A percentile compares a stretch with the other conserved stretches of the same genome.
Conservation (phyloP, 306 rosid genomes). For the Cyamopsis tetragonoloba region DNA sequence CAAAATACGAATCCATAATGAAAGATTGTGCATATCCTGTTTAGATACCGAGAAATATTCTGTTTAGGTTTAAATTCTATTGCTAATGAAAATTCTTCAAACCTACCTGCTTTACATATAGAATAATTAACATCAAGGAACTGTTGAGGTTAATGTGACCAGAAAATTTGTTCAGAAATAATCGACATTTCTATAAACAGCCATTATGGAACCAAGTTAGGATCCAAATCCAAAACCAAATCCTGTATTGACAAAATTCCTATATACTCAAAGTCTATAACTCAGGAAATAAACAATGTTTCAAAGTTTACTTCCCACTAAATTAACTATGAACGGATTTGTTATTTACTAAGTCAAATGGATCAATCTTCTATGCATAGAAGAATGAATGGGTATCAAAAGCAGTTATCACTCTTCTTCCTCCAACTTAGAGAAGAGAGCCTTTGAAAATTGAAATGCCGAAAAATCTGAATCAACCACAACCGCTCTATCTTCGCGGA, state of each 20-base stretch:
- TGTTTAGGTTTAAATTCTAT: too few species aligned
- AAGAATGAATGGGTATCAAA: not conserved
- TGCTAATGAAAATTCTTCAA: too few species aligned
- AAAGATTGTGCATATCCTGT: not conserved
- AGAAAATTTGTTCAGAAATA: constrained; percentile 17
- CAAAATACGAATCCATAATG: not conserved
- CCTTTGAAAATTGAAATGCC: too few species aligned
- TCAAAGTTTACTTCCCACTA: constrained; percentile 36
- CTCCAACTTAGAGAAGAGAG: constrained; percentile 23
- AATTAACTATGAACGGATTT: constrained; percentile 34
- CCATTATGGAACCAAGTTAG: constrained; percentile 30
- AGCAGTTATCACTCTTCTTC: constrained; percentile 20
- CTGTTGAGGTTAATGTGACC: constrained; percentile 13
- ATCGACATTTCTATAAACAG: constrained; percentile 34
- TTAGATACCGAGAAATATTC: not conserved
- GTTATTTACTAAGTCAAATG: constrained; percentile 37
- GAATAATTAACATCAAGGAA: constrained; percentile 14
- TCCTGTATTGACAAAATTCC: constrained; percentile 25
- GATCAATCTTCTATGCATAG: constrained; percentile 27
- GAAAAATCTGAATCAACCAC: not conserved
- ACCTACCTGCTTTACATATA: too few species aligned
- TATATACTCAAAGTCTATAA: constrained; percentile 33
- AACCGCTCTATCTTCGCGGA: constrained; percentile 45
- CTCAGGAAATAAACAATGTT: constrained; percentile 36
- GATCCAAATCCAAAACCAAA: constrained; percentile 35